Percentiles rank a stretch among this genome's conserved stretches.
These are phyloP conservation scores for Aegle marmelos DNA, from an alignment of 345 rosid genomes.

Conservation along the genomic window DNA sequence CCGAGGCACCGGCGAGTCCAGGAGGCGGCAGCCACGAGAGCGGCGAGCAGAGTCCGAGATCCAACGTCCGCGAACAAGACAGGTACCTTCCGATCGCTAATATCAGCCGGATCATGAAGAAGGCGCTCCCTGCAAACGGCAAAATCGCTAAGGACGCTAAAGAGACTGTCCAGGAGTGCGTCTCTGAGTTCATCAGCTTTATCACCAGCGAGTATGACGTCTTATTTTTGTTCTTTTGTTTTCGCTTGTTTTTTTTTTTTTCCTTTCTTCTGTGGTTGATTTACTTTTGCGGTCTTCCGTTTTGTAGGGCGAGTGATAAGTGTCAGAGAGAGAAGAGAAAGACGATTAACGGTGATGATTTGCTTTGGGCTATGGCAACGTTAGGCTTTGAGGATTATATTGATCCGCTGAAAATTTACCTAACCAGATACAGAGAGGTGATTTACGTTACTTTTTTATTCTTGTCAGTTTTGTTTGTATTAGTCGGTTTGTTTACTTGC, in stretches of 20 bases:
- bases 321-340: conserved; percentile 98
- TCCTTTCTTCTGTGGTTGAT: neutral
- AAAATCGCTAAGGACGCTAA: conserved; percentile 98
- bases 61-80: conserved; percentile 85
- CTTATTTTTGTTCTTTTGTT: neutral
- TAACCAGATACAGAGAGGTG: conserved; percentile 83
- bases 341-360: conserved; percentile 93
- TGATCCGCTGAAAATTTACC: conserved; percentile 81
- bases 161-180: conserved; percentile 95
- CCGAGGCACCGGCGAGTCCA: conserved; percentile 59
- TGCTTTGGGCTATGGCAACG: conserved; percentile 96
- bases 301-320: conserved; percentile 88
- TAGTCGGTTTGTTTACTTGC: neutral
- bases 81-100: conserved; percentile 93
- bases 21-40: conserved; percentile 80
- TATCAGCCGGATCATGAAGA: conserved; percentile 92
- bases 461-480: neutral
- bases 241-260: neutral
- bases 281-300: neutral
- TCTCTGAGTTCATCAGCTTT: conserved; percentile 95
- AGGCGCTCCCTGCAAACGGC: conserved; percentile 85
- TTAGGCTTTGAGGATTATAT: conserved; percentile 97
- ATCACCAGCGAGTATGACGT: conserved; percentile 86
- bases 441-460: neutral
- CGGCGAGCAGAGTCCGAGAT: conserved; percentile 88